Evolutionary conservation across 2,329 filamentous ascomycete species (phyloP), one percentile per base, ranked within the genome.

Genomic region (Penicillium sp.): DNA sequence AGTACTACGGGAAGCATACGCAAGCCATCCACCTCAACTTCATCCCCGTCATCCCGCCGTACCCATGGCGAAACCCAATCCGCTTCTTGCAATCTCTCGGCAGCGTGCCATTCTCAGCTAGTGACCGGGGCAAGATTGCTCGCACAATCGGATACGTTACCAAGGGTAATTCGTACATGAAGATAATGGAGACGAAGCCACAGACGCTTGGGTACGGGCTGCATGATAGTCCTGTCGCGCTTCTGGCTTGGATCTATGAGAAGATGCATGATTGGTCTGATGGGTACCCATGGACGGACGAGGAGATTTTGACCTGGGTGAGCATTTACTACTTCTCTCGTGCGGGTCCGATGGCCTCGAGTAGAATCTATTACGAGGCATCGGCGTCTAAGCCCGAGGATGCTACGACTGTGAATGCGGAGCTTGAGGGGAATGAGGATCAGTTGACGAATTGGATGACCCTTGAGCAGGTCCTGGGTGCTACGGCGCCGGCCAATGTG

Each of bases 211-310:
- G 80, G 0, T 85, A 85, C 52, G 78, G 71, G 0, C 68, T 89
- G 2, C 71, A 76, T 0, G 84, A 88, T 56, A 80, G 75, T 5
- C 85, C 85, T 0, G 75, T 85, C 0, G 82, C 75, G 0, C 65
- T 87, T 2, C 68, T 90, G 1, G 77, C 82, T 0, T 92, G 85
- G 85, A 79, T 90, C 22, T 84, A 84, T 48, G 85, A 90, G 63
- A 90, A 90, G 57, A 65, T 90, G 25, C 77, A 82, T 48, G 80
- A 84, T 50, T 90, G 84, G 85, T 80, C 79, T 0, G 84, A 89
- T 51, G 52, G 51, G 1, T 87, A 87, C 54, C 66, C 74, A 0
- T 89, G 84, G 84, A 82, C 77, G 0, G 80, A 86, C 44, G 82
- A 88, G 37, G 84, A 89, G 63, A 73, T 89, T 6, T 64, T 85